phyloP scores from a whole-genome alignment of 495 filamentous ascomycete species.

The Cladorrhinum samala region DNA sequence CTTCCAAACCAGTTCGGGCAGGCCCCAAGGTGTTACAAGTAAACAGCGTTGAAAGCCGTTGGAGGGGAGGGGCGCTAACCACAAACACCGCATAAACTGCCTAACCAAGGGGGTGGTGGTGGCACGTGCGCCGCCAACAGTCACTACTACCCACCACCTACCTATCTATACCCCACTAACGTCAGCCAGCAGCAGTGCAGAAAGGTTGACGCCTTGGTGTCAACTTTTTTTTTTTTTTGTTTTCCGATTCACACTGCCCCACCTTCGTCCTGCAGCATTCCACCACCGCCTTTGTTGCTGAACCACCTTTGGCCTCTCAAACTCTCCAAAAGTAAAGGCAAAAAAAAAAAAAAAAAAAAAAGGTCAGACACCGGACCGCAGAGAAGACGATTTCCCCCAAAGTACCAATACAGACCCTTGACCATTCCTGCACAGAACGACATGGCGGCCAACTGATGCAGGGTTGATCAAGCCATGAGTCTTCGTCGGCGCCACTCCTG shows the following conservation, averaged over 20 bases:
- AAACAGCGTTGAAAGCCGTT: too few relatives aligned
- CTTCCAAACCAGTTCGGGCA: too few relatives aligned
- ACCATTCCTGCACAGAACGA: background rate
- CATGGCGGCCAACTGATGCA: slow-evolving; percentile 17
- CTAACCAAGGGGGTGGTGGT: too few relatives aligned
- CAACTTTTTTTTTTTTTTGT: slow-evolving; percentile 2
- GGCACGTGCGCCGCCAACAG: too few relatives aligned
- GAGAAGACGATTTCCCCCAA: background rate
- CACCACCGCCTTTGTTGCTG: background rate
- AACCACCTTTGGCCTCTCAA: background rate
- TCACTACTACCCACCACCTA: too few relatives aligned
- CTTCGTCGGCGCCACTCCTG: slow-evolving; percentile 24
- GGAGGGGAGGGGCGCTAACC: too few relatives aligned
- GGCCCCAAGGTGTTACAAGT: too few relatives aligned
- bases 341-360: background rate
- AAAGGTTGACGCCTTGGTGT: background rate
- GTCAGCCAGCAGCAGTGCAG: background rate
- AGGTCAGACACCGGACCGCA: too few relatives aligned
- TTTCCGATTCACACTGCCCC: slow-evolving; percentile 9
- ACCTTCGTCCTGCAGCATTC: slow-evolving; percentile 5
- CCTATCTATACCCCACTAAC: slow-evolving; percentile 17
- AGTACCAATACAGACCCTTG: background rate
- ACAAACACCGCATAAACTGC: too few relatives aligned
- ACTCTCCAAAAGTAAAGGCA: too few relatives aligned
- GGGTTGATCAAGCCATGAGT: slow-evolving; percentile 22